These are phyloP conservation scores for Neurospora sp. DNA, from an alignment of 495 filamentous ascomycete species.

Conservation along the genomic window DNA sequence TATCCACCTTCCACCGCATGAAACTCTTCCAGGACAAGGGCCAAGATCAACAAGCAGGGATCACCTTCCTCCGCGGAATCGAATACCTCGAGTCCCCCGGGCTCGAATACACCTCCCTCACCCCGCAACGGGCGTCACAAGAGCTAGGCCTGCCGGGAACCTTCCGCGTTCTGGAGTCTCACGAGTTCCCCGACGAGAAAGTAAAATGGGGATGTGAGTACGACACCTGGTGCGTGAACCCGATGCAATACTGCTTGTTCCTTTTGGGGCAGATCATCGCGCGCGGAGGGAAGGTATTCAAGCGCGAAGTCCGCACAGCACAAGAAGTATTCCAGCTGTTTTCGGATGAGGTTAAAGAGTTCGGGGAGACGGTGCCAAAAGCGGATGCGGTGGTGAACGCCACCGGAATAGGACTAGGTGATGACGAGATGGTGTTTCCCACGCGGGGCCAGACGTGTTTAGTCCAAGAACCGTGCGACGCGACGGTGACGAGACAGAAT, in stretches of 20 bases:
- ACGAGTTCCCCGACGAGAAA: constrained; percentile 33
- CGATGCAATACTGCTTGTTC: constrained; percentile 50
- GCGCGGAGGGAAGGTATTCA: constrained; percentile 35
- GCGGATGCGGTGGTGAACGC: constrained; percentile 49
- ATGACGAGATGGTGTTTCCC: constrained; percentile 44
- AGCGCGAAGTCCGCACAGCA: constrained; percentile 17
- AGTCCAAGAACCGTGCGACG: constrained; percentile 30
- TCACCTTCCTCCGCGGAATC: constrained; percentile 42
- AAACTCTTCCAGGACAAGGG: constrained; percentile 26
- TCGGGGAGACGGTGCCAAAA: no score
- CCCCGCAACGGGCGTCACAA: constrained; percentile 12
- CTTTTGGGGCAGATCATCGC: constrained; percentile 43
- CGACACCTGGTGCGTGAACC: constrained; percentile 48
- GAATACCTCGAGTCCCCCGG: constrained; percentile 50
- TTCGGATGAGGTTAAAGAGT: no score
- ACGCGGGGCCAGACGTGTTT: constrained; percentile 42
- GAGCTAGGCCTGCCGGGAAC: constrained; percentile 32
- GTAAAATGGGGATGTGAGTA: constrained; percentile 49
- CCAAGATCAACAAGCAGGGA: constrained; percentile 33
- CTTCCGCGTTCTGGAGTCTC: constrained; percentile 29
- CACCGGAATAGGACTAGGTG: constrained; percentile 45
- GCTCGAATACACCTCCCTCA: constrained; percentile 20
- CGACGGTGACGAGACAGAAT: constrained; percentile 50
- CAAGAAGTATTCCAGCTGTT: constrained; percentile 21
- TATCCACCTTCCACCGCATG: constrained; percentile 43